A percentile compares a stretch with the other conserved stretches of the same genome.
phyloP scores from a whole-genome alignment of 2,329 filamentous ascomycete species.

The Aspergillus quadricinctus region DNA sequence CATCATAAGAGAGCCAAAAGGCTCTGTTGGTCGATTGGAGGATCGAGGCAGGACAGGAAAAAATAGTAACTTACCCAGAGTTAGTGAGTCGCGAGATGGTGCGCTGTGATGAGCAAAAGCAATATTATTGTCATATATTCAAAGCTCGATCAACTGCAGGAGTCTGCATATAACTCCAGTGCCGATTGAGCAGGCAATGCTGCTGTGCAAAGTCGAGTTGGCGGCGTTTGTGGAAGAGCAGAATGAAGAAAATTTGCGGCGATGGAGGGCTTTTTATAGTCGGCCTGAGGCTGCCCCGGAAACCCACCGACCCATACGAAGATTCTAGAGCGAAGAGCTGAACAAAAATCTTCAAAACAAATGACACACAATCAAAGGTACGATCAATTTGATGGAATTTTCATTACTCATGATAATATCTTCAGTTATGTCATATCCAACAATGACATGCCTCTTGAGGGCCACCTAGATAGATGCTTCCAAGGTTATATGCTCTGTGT shows the following conservation, averaged over 20 bases:
- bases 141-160: neutral
- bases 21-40: slow-evolving; percentile 16
- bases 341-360: slow-evolving; percentile 10
- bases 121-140: slow-evolving; percentile 1
- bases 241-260: slow-evolving; percentile 22
- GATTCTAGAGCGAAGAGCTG: slow-evolving; percentile 21
- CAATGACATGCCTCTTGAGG: neutral
- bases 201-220: neutral
- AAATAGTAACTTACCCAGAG: slow-evolving; percentile 16
- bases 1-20: slow-evolving; percentile 32
- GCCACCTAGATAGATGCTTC: neutral
- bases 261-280: slow-evolving; percentile 28
- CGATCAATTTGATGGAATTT: neutral
- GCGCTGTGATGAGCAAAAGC: neutral
- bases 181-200: neutral
- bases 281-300: slow-evolving; percentile 28
- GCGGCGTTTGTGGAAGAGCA: slow-evolving; percentile 8
- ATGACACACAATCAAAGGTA: slow-evolving; percentile 5
- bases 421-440: neutral
- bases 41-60: slow-evolving; percentile 7
- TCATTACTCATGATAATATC: neutral
- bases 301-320: slow-evolving; percentile 25
- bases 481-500: neutral
- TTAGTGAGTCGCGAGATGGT: slow-evolving; percentile 7
- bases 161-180: slow-evolving; percentile 8